Percentiles rank a stretch among this genome's conserved stretches.
These are phyloP conservation scores for Suillus americanus DNA, from an alignment of 768 basidiomycete genomes.

Conservation along the genomic window DNA sequence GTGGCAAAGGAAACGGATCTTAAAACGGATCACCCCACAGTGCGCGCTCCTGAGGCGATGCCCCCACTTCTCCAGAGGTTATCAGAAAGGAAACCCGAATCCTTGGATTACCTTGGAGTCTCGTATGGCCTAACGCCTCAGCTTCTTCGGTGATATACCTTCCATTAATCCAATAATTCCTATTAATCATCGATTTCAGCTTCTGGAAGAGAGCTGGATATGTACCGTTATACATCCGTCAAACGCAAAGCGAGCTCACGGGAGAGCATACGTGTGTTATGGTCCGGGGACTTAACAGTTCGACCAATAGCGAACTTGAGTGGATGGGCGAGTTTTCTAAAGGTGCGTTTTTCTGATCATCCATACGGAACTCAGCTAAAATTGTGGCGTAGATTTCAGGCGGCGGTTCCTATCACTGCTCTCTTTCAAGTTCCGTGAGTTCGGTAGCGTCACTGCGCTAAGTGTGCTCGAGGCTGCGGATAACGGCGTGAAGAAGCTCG, in stretches of 20 bases:
- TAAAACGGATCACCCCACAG: conserved; percentile 72
- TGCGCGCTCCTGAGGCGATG: conserved; percentile 78
- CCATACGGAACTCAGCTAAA: neutral
- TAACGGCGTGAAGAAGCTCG: conserved; percentile 50
- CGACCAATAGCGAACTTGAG: conserved; percentile 56
- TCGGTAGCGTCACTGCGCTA: conserved; percentile 82
- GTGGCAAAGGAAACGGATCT: conserved; percentile 47
- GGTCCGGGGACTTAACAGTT: conserved; percentile 82
- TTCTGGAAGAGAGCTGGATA: conserved; percentile 98
- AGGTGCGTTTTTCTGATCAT: conserved; percentile 41
- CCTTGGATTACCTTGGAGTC: conserved; percentile 91
- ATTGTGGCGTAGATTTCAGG: conserved; percentile 73
- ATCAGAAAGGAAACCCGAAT: conserved; percentile 86
- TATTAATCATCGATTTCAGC: conserved; percentile 29
- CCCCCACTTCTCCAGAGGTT: conserved; percentile 91
- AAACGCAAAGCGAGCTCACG: conserved; percentile 92
- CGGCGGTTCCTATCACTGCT: conserved; percentile 84
- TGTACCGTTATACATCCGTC: conserved; percentile 88
- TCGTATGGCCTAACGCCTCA: conserved; percentile 92
- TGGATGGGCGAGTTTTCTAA: conserved; percentile 91
- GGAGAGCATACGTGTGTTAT: conserved; percentile 97
- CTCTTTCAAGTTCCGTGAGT: conserved; percentile 94
- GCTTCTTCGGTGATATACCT: conserved; percentile 59
- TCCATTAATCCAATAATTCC: neutral
- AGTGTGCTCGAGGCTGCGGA: conserved; percentile 88